Evolutionary conservation across 1,139 yeast genomes (phyloP).

Genomic region (Sugiyamaella xylanicola): DNA sequence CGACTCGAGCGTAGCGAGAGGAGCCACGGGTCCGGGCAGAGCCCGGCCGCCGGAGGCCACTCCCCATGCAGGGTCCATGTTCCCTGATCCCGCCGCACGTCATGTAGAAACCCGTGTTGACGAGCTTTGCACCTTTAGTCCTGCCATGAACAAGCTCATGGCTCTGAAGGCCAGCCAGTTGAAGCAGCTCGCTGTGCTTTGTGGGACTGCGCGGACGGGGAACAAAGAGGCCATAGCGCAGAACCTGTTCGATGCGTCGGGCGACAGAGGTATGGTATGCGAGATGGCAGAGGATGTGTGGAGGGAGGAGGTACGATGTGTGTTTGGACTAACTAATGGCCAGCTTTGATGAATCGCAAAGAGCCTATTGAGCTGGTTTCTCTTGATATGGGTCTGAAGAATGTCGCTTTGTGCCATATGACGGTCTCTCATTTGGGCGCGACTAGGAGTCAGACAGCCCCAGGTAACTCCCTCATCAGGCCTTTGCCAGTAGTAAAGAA

Average conservation of each 20-base stretch:
- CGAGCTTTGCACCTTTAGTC: background rate
- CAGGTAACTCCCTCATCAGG: conserved; percentile 4
- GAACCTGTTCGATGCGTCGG: conserved; percentile 14
- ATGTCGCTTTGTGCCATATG: conserved; percentile 46
- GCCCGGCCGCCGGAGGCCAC: background rate
- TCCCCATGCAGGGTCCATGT: conserved; percentile 1
- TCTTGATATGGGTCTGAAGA: conserved; percentile 49
- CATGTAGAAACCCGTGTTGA: background rate
- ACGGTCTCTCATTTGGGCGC: conserved; percentile 10
- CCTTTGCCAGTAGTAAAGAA: conserved; percentile 41
- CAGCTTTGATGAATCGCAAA: background rate
- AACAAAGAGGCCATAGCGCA: conserved; percentile 29
- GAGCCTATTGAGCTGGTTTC: conserved; percentile 37
- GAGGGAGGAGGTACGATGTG: no score
- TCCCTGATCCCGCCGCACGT: background rate
- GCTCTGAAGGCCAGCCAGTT: conserved; percentile 23
- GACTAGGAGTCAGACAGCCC: no score
- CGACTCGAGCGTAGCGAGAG: background rate
- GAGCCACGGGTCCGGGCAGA: background rate
- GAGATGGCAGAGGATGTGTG: no score
- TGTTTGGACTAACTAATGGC: conserved; percentile 1
- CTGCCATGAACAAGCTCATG: conserved; percentile 19
- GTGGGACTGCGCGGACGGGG: conserved; percentile 35
- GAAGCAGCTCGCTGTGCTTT: conserved; percentile 28
- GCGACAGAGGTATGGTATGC: background rate